Percentiles rank a stretch among this genome's conserved stretches.
These are phyloP conservation scores for Dendrostoma leiphaemia DNA, from an alignment of 2,329 filamentous ascomycete genomes.

Conservation along the genomic window DNA sequence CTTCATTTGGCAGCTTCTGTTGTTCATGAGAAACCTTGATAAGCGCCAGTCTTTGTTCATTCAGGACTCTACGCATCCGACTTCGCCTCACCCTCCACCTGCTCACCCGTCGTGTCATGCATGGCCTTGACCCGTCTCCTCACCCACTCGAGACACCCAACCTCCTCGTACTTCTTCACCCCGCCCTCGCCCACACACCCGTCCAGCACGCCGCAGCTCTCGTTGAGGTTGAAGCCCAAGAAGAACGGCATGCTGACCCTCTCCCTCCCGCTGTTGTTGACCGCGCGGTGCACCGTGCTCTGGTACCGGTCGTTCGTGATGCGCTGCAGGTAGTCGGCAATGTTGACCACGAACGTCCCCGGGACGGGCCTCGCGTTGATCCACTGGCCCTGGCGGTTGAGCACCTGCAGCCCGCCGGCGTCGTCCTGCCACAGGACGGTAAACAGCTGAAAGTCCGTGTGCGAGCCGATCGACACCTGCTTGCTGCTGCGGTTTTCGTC, in stretches of 20 bases:
- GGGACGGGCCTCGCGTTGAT: slow-evolving; percentile 38
- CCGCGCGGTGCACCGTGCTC: slow-evolving; percentile 47
- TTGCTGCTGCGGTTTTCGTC: too few species aligned
- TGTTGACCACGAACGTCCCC: slow-evolving; percentile 49
- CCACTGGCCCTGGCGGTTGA: slow-evolving; percentile 39
- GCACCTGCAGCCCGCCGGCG: slow-evolving; percentile 41
- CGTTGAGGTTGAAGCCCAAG: slow-evolving; percentile 39
- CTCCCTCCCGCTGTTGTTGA: slow-evolving; percentile 37
- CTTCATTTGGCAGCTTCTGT: too few species aligned
- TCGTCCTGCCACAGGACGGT: slow-evolving; percentile 45
- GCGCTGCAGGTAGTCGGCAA: slow-evolving; percentile 49
- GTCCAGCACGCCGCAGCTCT: slow-evolving; percentile 39
- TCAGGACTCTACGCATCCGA: not conserved
- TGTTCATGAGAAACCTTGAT: too few species aligned
- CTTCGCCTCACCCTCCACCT: not conserved
- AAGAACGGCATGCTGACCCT: slow-evolving; percentile 47
- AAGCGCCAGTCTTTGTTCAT: too few species aligned
- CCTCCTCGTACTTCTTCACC: slow-evolving; percentile 35
- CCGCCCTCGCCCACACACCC: slow-evolving; percentile 34
- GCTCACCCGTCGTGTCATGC: slow-evolving; percentile 24
- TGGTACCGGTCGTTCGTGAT: slow-evolving; percentile 49
- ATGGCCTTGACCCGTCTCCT: slow-evolving; percentile 32
- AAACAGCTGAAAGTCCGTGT: slow-evolving; percentile 53
- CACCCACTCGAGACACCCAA: slow-evolving; percentile 39
- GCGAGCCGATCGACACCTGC: slow-evolving; percentile 44